A percentile compares a stretch with the other conserved stretches of the same genome.
These are phyloP conservation scores for Iris macrosiphon DNA, from an alignment of 106 monocot genomes.

Conservation along the genomic window DNA sequence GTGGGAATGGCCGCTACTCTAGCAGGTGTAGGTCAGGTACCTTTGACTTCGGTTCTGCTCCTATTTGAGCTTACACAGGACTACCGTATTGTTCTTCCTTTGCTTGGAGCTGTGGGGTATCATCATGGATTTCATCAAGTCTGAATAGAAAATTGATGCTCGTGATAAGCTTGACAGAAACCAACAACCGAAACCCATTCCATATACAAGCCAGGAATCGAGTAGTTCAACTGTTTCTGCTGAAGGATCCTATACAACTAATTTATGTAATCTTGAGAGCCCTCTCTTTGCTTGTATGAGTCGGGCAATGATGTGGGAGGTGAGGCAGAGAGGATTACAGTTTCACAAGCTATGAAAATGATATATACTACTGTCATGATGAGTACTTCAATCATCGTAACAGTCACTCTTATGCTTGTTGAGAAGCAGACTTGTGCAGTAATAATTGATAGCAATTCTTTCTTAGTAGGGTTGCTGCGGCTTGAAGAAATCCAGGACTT, in stretches of 20 bases:
- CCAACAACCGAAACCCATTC: constrained; percentile 5
- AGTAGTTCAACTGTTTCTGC: not conserved
- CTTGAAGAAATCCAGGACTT: constrained; percentile 56
- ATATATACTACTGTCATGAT: constrained; percentile 44
- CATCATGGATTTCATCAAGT: constrained; percentile 73
- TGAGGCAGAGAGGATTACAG: constrained; percentile 38
- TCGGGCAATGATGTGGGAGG: constrained; percentile 10
- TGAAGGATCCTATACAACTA: constrained; percentile 12
- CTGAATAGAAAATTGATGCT: constrained; percentile 27
- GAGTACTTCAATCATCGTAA: constrained; percentile 41
- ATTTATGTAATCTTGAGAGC: constrained; percentile 61
- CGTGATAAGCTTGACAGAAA: constrained; percentile 6
- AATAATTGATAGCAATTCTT: constrained; percentile 31
- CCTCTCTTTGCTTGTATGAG: constrained; percentile 78
- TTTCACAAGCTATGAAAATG: constrained; percentile 77
- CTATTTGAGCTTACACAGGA: constrained; percentile 93
- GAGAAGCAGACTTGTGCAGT: constrained; percentile 59
- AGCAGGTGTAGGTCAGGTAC: constrained; percentile 89
- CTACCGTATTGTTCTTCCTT: constrained; percentile 86
- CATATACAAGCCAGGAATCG: constrained; percentile 3
- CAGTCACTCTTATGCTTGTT: constrained; percentile 45
- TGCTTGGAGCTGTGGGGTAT: constrained; percentile 94
- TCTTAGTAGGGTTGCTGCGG: constrained; percentile 42
- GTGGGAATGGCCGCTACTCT: constrained; percentile 99
- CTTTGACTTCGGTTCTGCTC: constrained; percentile 86